phyloP scores from a whole-genome alignment of 352 stramenopile species.

The Phytophthora agathidicida region DNA sequence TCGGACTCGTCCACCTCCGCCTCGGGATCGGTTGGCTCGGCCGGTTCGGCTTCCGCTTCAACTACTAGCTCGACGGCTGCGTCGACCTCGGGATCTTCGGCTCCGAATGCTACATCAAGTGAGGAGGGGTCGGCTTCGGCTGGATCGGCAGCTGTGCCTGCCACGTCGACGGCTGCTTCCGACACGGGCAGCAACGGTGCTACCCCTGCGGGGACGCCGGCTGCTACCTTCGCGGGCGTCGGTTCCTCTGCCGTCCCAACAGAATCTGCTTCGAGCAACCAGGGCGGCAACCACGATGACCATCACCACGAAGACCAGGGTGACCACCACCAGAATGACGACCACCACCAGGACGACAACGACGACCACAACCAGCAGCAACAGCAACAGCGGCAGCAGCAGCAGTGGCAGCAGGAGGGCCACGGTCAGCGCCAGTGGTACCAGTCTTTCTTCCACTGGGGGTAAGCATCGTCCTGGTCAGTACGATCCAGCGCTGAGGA shows the following conservation, averaged over 20 bases:
- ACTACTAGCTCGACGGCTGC: background rate
- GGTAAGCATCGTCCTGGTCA: slow-evolving; percentile 12
- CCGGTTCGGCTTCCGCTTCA: background rate
- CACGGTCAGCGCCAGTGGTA: slow-evolving; percentile 6
- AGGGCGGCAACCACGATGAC: slow-evolving; percentile 1
- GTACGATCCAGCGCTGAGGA: background rate
- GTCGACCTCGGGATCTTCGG: background rate
- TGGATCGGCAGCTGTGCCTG: background rate
- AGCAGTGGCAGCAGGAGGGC: slow-evolving; percentile 5
- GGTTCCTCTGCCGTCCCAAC: background rate
- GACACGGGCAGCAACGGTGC: background rate
- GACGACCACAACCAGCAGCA: background rate
- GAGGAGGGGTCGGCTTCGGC: background rate
- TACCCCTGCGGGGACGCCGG: background rate
- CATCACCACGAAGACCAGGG: background rate
- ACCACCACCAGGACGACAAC: background rate
- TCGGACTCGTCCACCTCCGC: slow-evolving; percentile 6
- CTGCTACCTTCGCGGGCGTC: slow-evolving; percentile 4
- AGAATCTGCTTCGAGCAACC: slow-evolving; percentile 1
- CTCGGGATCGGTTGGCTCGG: background rate
- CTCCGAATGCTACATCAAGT: slow-evolving; percentile 1
- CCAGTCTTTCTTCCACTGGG: slow-evolving; percentile 21
- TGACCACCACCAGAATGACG: background rate
- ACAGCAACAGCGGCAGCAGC: too few relatives aligned
- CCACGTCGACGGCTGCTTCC: background rate